These are phyloP conservation scores for Plasmodium adleri DNA, from an alignment of 169 alveolate genomes.

Conservation along the genomic window DNA sequence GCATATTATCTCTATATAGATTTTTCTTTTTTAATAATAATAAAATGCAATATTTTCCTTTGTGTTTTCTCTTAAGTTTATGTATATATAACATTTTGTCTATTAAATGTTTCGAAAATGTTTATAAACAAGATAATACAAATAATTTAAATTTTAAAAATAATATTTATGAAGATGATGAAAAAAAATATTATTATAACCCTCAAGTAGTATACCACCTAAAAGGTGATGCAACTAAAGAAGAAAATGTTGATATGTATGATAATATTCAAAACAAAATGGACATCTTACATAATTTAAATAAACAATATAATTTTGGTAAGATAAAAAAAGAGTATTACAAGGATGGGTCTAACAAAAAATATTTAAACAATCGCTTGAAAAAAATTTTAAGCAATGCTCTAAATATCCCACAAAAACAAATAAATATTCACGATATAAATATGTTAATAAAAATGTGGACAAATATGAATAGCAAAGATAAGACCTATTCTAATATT, in stretches of 20 bases:
- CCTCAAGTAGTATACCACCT: background rate
- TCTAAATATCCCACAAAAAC: conserved; percentile 37
- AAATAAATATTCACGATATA: conserved; percentile 60
- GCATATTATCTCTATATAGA: background rate
- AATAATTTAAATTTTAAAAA: background rate
- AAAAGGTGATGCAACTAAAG: background rate
- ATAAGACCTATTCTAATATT: conserved; percentile 3
- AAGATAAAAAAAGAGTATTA: conserved; percentile 22
- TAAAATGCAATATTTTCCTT: background rate
- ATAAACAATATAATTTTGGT: conserved; percentile 9
- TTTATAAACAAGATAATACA: background rate
- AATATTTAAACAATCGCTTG: conserved; percentile 2
- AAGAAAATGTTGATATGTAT: background rate
- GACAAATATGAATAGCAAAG: conserved; percentile 26
- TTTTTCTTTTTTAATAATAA: background rate
- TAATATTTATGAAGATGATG: conserved; percentile 8
- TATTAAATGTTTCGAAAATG: background rate
- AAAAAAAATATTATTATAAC: background rate
- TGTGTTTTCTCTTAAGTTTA: background rate
- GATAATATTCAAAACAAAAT: conserved; percentile 19
- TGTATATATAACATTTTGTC: background rate
- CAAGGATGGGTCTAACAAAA: background rate
- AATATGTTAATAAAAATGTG: conserved; percentile 49
- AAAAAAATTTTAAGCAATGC: conserved; percentile 48
- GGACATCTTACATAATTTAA: conserved; percentile 28